Percentiles rank a stretch among this genome's conserved stretches.
These are phyloP conservation scores for Sclerotiophoma versabilis DNA, from an alignment of 2,329 filamentous ascomycete genomes.

Conservation along the genomic window DNA sequence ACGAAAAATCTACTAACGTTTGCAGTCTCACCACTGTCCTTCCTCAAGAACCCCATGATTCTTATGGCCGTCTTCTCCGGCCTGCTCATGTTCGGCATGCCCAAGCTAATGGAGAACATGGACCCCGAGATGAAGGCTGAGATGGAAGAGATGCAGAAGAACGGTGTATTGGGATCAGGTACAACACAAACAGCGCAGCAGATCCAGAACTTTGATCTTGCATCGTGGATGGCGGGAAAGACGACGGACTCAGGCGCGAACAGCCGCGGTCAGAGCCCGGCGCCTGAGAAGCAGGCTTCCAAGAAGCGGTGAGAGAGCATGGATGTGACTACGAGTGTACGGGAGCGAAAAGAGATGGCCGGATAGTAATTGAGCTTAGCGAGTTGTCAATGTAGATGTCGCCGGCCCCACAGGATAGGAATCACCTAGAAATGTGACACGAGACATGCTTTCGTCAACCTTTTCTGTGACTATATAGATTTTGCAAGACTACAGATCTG, in stretches of 20 bases:
- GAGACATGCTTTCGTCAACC: neutral
- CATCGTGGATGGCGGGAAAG: constrained; percentile 71
- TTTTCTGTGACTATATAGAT: neutral
- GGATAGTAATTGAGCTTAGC: constrained; percentile 5
- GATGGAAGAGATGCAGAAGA: constrained; percentile 88
- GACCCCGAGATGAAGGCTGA: constrained; percentile 94
- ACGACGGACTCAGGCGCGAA: constrained; percentile 34
- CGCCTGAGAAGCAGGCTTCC: constrained; percentile 28
- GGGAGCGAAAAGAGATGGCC: constrained; percentile 3
- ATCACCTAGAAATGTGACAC: neutral
- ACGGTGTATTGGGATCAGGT: constrained; percentile 64
- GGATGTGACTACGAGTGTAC: neutral
- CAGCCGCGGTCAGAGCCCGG: constrained; percentile 37
- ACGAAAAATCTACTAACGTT: constrained; percentile 24
- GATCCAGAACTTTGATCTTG: constrained; percentile 71
- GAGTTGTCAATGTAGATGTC: constrained; percentile 7
- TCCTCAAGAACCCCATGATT: constrained; percentile 97
- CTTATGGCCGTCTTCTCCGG: constrained; percentile 86
- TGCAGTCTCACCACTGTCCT: constrained; percentile 76
- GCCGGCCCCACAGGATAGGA: neutral
- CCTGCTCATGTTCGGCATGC: constrained; percentile 87
- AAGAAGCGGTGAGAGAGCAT: constrained; percentile 27
- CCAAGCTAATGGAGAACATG: constrained; percentile 96
- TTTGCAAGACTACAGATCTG: neutral
- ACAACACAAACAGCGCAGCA: constrained; percentile 55